Base-by-base conservation (phyloP, 2,329 filamentous ascomycete species). In the Leptographium flavum region DNA sequence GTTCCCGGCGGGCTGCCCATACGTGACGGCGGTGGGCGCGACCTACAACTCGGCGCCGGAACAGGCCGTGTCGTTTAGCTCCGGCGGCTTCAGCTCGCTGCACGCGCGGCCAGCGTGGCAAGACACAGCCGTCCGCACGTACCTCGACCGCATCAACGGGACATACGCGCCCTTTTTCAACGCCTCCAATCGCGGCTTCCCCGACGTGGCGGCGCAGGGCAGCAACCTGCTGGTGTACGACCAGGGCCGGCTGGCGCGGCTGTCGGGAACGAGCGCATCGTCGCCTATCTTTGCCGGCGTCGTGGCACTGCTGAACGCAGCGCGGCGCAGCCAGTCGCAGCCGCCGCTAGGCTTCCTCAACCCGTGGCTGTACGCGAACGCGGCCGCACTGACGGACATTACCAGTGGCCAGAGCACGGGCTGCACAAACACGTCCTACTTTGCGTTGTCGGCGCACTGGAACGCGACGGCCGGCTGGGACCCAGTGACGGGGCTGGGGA, bases 201-300 rank as follows among this genome's bases (percentile, higher is more conserved):
- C 68, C 1, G 68, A 72, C 47, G 65, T 80, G 23, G 61, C 74
- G 0, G 71, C 73, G 8, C 76, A 81, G 57, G 74, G 73, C 15
- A 40, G 47, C 5, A 47, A 47, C 31, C 61, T 60, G 44, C 38
- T 49, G 3, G 55, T 59, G 3, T 53, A 51, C 40, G 54, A 59
- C 48, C 45, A 48, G 10, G 47, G 47, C 15, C 33, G 38, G 2
- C 23, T 51, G 1, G 17, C 17, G 2, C 32, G 33, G 2, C 27
- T 60, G 4, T 52, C 52, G 1, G 59, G 60, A 3, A 62, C 59
- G 5, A 62, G 58, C 17, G 67, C 66, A 0, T 61, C 63, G 1
- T 54, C 61, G 0, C 66, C 67, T 0, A 59, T 64, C 0, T 62
- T 68, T 31, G 64, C 66, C 1, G 58, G 62, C 2, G 58, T 70